A percentile compares a stretch with the other conserved stretches of the same genome.
Conservation (phyloP, 805 yeast species). For the Pichia pseudocactophila region DNA sequence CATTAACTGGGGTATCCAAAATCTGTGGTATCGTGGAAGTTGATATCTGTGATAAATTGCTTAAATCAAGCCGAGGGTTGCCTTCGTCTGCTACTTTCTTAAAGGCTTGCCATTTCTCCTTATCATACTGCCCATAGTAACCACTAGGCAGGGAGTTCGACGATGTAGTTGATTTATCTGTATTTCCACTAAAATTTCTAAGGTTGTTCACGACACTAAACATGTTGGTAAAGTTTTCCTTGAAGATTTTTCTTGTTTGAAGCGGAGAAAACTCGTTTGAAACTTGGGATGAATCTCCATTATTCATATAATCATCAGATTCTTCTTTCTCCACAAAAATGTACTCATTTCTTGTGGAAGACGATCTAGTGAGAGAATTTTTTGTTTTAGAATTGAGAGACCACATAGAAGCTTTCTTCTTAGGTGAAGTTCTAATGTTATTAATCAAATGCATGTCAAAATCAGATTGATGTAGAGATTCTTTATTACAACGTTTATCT, state of each 20-base stretch:
- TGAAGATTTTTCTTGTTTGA: background rate
- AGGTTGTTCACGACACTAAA: background rate
- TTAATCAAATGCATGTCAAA: constrained; percentile 23
- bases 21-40: background rate
- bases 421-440: constrained; percentile 23
- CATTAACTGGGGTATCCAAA: too few relatives aligned
- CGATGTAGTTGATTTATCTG: constrained; percentile 15
- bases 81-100: constrained; percentile 18
- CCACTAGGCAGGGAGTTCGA: constrained; percentile 43
- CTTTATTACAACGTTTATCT: background rate
- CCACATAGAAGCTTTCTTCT: constrained; percentile 7
- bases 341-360: too few relatives aligned
- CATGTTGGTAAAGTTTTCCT: background rate
- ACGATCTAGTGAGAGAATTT: background rate
- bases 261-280: background rate
- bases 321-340: too few relatives aligned
- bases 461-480: constrained; percentile 11
- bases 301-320: too few relatives aligned
- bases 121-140: constrained; percentile 55
- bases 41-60: background rate
- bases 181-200: constrained; percentile 15
- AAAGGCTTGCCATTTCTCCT: constrained; percentile 56
- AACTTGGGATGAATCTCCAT: too few relatives aligned
- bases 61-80: background rate
- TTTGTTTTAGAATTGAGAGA: constrained; percentile 4